Percentiles rank a stretch among this genome's conserved stretches.
Conservation (phyloP, 2,329 filamentous ascomycete genomes). For the Diaporthe citriasiana region DNA sequence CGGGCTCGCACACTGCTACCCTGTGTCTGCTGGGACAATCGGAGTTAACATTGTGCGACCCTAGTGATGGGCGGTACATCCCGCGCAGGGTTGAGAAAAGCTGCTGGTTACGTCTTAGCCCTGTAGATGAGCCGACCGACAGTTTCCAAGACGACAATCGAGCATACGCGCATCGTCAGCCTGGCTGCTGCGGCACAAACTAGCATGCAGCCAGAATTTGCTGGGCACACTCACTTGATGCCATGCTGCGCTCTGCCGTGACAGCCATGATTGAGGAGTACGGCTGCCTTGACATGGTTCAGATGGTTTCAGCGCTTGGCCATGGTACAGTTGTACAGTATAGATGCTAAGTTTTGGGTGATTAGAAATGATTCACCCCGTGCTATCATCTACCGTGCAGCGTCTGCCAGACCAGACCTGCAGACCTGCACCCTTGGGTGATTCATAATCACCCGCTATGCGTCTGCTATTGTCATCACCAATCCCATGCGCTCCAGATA, state of each 20-base stretch:
- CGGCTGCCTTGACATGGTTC: constrained; percentile 11
- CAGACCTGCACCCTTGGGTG: constrained; percentile 11
- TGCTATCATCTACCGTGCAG: constrained; percentile 3
- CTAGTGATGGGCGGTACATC: not conserved
- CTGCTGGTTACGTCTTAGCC: constrained; percentile 2
- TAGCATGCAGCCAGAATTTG: constrained; percentile 17
- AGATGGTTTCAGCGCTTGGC: not conserved
- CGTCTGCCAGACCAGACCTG: constrained; percentile 8
- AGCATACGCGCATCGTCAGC: constrained; percentile 19
- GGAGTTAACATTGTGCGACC: constrained; percentile 2
- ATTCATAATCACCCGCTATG: constrained; percentile 26
- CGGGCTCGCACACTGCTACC: constrained; percentile 26
- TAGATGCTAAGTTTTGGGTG: constrained; percentile 6
- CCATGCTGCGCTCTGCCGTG: not conserved
- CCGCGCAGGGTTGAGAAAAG: not conserved
- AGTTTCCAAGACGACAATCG: not conserved
- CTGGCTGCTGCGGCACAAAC: constrained; percentile 24
- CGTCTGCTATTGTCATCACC: constrained; percentile 29
- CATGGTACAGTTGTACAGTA: not conserved
- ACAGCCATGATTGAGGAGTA: not conserved
- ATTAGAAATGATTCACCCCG: constrained; percentile 31
- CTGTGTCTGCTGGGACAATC: not conserved
- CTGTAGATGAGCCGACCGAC: constrained; percentile 1
- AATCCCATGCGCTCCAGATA: constrained; percentile 26
- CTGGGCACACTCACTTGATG: constrained; percentile 15